phyloP scores from a whole-genome alignment of 305 asterid genomes.

The Withania somnifera region DNA sequence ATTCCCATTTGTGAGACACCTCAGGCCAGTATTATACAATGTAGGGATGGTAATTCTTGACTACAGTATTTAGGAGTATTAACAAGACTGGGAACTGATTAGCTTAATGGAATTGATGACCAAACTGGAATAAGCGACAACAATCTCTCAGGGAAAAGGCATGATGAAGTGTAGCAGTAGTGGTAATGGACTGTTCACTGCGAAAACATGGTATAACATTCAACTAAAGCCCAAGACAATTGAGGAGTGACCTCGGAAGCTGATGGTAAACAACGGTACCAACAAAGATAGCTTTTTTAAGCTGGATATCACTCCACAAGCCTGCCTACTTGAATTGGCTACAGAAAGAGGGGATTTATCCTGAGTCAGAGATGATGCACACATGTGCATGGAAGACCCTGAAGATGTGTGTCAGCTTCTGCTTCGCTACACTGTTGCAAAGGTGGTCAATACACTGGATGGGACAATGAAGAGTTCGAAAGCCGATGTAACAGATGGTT shows the following conservation, averaged over 20 bases:
- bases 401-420: background rate
- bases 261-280: background rate
- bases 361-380: background rate
- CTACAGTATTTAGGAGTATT: background rate
- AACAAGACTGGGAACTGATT: background rate
- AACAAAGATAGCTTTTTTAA: background rate
- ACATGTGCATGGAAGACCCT: background rate
- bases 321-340: background rate
- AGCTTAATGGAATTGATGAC: background rate
- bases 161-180: background rate
- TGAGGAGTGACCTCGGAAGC: background rate
- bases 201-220: background rate
- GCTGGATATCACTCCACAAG: background rate
- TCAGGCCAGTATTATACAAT: background rate
- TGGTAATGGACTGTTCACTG: background rate
- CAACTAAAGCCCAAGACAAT: background rate
- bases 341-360: background rate
- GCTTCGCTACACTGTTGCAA: background rate
- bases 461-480: background rate
- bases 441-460: background rate
- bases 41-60: background rate
- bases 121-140: background rate
- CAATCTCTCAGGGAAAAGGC: background rate
- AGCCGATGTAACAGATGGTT: background rate
- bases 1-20: background rate